phyloP scores from a whole-genome alignment of 2,329 filamentous ascomycete genomes.

The Diplocarpon rosae region DNA sequence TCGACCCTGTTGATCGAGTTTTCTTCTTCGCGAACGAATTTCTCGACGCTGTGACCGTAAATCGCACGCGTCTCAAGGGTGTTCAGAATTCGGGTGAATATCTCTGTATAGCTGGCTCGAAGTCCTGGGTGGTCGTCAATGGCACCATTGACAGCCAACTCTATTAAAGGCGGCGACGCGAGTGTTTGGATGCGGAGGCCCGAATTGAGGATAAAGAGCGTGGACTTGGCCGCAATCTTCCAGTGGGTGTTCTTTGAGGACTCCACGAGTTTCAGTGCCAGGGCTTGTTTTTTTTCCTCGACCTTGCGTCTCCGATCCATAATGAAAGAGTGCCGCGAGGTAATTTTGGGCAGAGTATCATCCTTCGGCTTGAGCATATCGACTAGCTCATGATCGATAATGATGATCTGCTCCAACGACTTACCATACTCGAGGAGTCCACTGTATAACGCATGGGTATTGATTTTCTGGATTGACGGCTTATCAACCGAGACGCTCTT shows the following conservation, averaged over 20 bases:
- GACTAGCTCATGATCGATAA: conserved; percentile 62
- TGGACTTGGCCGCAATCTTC: conserved; percentile 88
- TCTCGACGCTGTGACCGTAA: conserved; percentile 77
- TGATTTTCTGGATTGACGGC: conserved; percentile 84
- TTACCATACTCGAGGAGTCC: conserved; percentile 81
- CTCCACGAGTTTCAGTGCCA: conserved; percentile 73
- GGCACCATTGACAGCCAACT: conserved; percentile 70
- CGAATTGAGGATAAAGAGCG: conserved; percentile 81
- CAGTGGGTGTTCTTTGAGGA: conserved; percentile 75
- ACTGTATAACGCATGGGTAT: conserved; percentile 68
- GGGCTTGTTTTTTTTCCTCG: conserved; percentile 68
- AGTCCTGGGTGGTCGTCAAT: conserved; percentile 86
- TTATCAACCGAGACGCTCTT: conserved; percentile 85
- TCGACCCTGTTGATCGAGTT: conserved; percentile 65
- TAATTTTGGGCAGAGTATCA: conserved; percentile 46
- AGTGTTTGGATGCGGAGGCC: conserved; percentile 87
- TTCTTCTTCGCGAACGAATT: conserved; percentile 75
- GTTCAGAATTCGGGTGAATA: conserved; percentile 67
- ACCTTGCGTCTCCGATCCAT: conserved; percentile 63
- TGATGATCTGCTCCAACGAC: conserved; percentile 73
- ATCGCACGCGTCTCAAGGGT: conserved; percentile 77
- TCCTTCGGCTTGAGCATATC: conserved; percentile 59
- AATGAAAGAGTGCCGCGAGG: conserved; percentile 62
- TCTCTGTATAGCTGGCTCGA: conserved; percentile 68
- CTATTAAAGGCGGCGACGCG: conserved; percentile 69